phyloP scores from a whole-genome alignment of 495 filamentous ascomycete genomes.

The Penicillium robsamsonii region DNA sequence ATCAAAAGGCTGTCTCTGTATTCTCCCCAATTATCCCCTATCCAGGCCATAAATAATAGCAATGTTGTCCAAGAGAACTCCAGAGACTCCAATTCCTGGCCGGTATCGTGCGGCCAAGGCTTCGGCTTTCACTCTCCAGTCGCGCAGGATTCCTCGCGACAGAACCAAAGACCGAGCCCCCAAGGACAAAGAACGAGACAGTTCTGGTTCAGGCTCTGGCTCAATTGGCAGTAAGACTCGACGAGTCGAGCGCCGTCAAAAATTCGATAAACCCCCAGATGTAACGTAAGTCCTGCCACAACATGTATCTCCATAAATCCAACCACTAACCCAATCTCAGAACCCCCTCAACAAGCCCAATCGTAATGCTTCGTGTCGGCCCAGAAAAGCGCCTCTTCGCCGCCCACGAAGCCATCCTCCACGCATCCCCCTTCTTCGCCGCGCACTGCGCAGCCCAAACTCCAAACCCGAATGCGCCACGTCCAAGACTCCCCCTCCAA shows the following conservation, averaged over 20 bases:
- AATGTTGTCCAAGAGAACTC: slow-evolving; percentile 36
- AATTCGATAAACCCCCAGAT: slow-evolving; percentile 36
- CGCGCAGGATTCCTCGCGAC: slow-evolving; percentile 15
- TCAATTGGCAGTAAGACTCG: slow-evolving; percentile 23
- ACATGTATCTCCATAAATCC: neutral
- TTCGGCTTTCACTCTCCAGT: slow-evolving; percentile 11
- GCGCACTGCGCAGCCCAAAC: slow-evolving; percentile 23
- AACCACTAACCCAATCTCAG: neutral
- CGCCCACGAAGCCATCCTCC: slow-evolving; percentile 83
- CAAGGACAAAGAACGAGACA: slow-evolving; percentile 16
- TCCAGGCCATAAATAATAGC: slow-evolving; percentile 7
- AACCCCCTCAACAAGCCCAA: slow-evolving; percentile 56
- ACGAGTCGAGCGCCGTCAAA: slow-evolving; percentile 31
- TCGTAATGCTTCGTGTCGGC: slow-evolving; percentile 79
- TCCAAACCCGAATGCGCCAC: slow-evolving; percentile 16
- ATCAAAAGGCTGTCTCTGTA: slow-evolving; percentile 4
- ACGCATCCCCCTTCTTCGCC: slow-evolving; percentile 73
- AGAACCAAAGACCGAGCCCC: slow-evolving; percentile 11
- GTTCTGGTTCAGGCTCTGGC: slow-evolving; percentile 14
- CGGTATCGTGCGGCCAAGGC: slow-evolving; percentile 49
- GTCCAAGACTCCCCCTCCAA: slow-evolving; percentile 18
- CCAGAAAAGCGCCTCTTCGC: slow-evolving; percentile 80
- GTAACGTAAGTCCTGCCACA: slow-evolving; percentile 37
- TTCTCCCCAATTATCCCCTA: neutral
- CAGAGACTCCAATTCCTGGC: slow-evolving; percentile 38